Conservation (phyloP, 2,329 filamentous ascomycete genomes). For the Claviceps pusilla region DNA sequence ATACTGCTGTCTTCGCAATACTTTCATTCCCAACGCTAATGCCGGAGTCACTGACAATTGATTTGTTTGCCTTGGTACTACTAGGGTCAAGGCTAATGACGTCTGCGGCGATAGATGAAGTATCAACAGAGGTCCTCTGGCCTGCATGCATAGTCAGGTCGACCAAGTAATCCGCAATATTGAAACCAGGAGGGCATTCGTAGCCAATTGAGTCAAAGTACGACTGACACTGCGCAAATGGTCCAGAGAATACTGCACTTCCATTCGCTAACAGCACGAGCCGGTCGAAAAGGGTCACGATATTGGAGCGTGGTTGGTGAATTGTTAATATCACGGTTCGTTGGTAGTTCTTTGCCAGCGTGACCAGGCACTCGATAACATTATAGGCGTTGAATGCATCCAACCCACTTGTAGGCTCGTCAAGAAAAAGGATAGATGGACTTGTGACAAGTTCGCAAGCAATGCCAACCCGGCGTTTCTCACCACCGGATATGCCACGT, state of each 20-base stretch:
- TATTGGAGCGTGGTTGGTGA: slow-evolving; percentile 94
- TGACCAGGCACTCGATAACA: slow-evolving; percentile 89
- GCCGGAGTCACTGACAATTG: slow-evolving; percentile 70
- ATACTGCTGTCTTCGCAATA: slow-evolving; percentile 41
- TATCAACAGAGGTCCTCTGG: slow-evolving; percentile 38
- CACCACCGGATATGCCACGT: slow-evolving; percentile 89
- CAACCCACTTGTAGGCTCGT: slow-evolving; percentile 90
- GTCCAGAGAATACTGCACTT: slow-evolving; percentile 82
- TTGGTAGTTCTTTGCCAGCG: slow-evolving; percentile 88
- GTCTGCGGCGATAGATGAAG: slow-evolving; percentile 38
- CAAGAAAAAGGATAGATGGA: slow-evolving; percentile 89
- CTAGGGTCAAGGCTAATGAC: slow-evolving; percentile 61
- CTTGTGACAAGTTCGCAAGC: slow-evolving; percentile 96
- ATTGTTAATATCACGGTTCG: slow-evolving; percentile 97
- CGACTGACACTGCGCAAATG: slow-evolving; percentile 71
- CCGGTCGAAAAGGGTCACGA: slow-evolving; percentile 90
- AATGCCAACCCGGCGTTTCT: slow-evolving; percentile 91
- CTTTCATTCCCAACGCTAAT: slow-evolving; percentile 58
- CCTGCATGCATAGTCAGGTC: slow-evolving; percentile 95
- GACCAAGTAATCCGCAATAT: slow-evolving; percentile 94
- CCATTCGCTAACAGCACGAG: slow-evolving; percentile 83
- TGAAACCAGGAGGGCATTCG: slow-evolving; percentile 87
- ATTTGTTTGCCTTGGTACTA: slow-evolving; percentile 79
- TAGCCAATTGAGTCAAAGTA: slow-evolving; percentile 93
- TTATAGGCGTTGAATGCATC: slow-evolving; percentile 98